phyloP scores from a whole-genome alignment of 495 filamentous ascomycete genomes.

The Margaritispora aquatica region DNA sequence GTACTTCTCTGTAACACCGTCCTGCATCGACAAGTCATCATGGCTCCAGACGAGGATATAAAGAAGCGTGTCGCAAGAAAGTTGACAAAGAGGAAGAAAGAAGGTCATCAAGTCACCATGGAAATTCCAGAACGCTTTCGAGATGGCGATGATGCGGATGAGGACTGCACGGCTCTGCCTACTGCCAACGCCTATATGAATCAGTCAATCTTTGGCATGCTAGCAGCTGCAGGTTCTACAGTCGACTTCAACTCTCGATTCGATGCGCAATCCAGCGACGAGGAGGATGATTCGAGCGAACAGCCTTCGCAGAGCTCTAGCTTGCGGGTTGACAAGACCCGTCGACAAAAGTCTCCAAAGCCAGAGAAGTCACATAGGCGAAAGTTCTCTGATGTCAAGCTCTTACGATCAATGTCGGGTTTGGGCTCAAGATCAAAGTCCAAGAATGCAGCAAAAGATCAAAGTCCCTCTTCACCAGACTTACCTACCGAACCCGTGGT shows the following conservation, averaged over 20 bases:
- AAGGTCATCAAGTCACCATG: slow-evolving; percentile 54
- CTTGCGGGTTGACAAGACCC: slow-evolving; percentile 21
- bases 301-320: slow-evolving; percentile 12
- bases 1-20: background rate
- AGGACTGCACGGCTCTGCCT: slow-evolving; percentile 65
- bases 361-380: slow-evolving; percentile 40
- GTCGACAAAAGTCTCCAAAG: slow-evolving; percentile 10
- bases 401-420: slow-evolving; percentile 53
- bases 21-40: slow-evolving; percentile 12
- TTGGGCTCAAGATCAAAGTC: slow-evolving; percentile 34
- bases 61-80: slow-evolving; percentile 38
- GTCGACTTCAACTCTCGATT: slow-evolving; percentile 77
- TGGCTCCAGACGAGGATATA: slow-evolving; percentile 31
- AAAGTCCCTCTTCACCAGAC: slow-evolving; percentile 14
- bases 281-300: slow-evolving; percentile 49
- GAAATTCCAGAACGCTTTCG: slow-evolving; percentile 73
- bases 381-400: slow-evolving; percentile 53
- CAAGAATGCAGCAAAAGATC: slow-evolving; percentile 16
- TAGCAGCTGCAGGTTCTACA: slow-evolving; percentile 80
- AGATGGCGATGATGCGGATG: slow-evolving; percentile 58
- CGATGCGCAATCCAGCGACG: slow-evolving; percentile 74
- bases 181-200: slow-evolving; percentile 61
- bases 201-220: slow-evolving; percentile 90
- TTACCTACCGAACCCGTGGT: slow-evolving; percentile 5
- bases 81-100: slow-evolving; percentile 53